Conservation (phyloP, 805 yeast species). For the Wickerhamiella spandovensis region DNA sequence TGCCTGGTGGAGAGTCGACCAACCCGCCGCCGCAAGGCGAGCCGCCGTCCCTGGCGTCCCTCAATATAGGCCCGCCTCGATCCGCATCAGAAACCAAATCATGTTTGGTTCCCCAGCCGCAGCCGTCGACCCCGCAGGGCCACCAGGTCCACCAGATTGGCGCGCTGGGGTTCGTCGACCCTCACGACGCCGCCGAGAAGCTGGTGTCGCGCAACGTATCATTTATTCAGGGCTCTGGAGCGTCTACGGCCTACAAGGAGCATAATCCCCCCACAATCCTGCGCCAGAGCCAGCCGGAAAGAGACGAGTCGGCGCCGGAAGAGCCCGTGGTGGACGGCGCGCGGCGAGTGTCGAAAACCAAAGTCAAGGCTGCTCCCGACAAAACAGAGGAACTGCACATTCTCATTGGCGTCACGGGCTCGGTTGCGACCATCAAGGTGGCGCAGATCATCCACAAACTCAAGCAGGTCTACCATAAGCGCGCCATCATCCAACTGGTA, state of each 20-base stretch:
- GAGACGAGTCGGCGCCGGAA: slow-evolving; percentile 1
- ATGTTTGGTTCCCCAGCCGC: background rate
- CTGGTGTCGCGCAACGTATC: slow-evolving; percentile 11
- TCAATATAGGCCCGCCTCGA: background rate
- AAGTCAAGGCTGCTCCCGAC: slow-evolving; percentile 1
- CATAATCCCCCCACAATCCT: slow-evolving; percentile 20
- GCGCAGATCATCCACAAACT: slow-evolving; percentile 80
- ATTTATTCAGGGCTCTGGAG: slow-evolving; percentile 12
- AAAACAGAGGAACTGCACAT: slow-evolving; percentile 66
- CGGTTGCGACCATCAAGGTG: slow-evolving; percentile 91
- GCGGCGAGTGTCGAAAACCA: slow-evolving; percentile 1
- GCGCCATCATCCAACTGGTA: slow-evolving; percentile 71
- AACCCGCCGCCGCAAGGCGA: background rate
- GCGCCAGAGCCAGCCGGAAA: slow-evolving; percentile 16
- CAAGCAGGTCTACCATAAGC: slow-evolving; percentile 57
- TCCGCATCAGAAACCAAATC: background rate
- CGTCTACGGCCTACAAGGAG: slow-evolving; percentile 18
- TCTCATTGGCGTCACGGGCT: slow-evolving; percentile 85
- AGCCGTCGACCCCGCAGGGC: background rate
- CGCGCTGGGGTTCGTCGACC: background rate
- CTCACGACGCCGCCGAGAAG: background rate
- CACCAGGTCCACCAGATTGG: background rate
- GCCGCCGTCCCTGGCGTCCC: background rate
- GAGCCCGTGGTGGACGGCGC: background rate
- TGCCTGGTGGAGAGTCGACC: background rate